phyloP scores from a whole-genome alignment of 345 rosid species.

The Geranium brycei region DNA sequence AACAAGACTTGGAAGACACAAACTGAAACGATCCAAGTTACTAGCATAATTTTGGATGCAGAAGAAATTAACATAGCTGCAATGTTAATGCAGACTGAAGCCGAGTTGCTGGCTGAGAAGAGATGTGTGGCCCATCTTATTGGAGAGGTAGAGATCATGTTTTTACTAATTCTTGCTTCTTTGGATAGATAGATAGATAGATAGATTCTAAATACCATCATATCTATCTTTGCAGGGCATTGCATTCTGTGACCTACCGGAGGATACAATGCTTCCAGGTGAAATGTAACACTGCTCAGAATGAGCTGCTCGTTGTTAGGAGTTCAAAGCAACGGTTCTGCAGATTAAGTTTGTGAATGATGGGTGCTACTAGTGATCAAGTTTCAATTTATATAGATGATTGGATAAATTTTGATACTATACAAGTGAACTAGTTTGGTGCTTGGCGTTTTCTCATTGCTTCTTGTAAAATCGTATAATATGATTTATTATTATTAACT shows the following conservation, averaged over 20 bases:
- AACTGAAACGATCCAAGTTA: neutral
- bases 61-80: constrained; percentile 1
- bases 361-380: no score
- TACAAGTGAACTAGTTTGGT: no score
- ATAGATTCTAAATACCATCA: neutral
- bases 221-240: constrained; percentile 41
- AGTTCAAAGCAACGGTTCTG: no score
- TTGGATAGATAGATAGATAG: no score
- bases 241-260: constrained; percentile 82
- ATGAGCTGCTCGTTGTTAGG: no score
- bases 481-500: no score
- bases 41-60: neutral
- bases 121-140: constrained; percentile 97
- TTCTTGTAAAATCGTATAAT: no score
- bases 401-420: no score
- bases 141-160: constrained; percentile 50
- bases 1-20: neutral
- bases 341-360: no score
- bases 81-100: constrained; percentile 53
- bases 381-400: no score
- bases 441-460: no score
- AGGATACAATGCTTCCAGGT: constrained; percentile 99
- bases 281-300: constrained; percentile 43
- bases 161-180: no score
- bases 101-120: constrained; percentile 80